Conservation (phyloP, 768 basidiomycete species). For the Tulasnella calospora region DNA sequence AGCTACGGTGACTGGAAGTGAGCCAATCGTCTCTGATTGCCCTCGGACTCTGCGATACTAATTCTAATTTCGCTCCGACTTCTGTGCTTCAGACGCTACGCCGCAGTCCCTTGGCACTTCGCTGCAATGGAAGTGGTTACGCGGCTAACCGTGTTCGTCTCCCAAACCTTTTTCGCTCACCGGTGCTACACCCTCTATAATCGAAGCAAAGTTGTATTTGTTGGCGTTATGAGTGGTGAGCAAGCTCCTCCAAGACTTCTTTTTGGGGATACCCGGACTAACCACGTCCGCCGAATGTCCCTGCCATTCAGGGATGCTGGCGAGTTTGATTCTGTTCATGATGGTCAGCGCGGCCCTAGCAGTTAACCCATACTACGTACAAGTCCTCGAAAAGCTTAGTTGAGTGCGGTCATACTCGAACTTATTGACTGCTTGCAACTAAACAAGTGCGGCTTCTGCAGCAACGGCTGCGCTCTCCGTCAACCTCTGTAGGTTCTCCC, state of each 20-base stretch:
- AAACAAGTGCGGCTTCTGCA: background rate
- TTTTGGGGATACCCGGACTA: background rate
- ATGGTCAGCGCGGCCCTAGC: background rate
- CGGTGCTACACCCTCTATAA: background rate
- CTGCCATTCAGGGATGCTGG: background rate
- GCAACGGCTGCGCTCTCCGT: background rate
- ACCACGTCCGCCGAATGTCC: background rate
- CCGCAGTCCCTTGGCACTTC: background rate
- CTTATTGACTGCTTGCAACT: background rate
- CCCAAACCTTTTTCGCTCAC: background rate
- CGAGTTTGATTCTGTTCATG: background rate
- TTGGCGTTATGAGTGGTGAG: background rate
- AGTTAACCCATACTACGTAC: background rate
- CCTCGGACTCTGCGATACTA: background rate
- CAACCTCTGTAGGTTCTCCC: background rate
- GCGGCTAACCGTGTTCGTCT: background rate
- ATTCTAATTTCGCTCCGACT: background rate
- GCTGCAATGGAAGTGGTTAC: background rate
- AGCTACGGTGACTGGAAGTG: background rate
- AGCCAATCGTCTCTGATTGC: background rate
- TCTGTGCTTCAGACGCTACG: background rate
- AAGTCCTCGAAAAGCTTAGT: background rate
- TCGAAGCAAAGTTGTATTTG: background rate
- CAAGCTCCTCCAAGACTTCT: background rate
- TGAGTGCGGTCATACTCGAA: background rate